These are phyloP conservation scores for Cyberlindnera petersonii DNA, from an alignment of 805 yeast species.

Conservation along the genomic window DNA sequence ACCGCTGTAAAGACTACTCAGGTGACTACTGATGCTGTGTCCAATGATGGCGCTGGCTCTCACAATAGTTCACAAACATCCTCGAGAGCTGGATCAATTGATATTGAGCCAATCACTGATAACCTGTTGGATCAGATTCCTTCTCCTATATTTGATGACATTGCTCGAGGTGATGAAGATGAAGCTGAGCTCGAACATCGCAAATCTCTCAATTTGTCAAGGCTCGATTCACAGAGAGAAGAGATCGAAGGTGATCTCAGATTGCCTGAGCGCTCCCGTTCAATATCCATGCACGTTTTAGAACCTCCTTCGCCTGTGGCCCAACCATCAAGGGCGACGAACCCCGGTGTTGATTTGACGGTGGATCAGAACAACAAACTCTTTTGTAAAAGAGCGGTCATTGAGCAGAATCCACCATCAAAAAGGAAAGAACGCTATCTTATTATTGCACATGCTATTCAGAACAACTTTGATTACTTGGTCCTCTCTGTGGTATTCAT, in stretches of 20 bases:
- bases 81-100: conserved; percentile 9
- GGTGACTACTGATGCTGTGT: conserved; percentile 1
- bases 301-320: conserved; percentile 21
- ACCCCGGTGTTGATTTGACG: conserved; percentile 15
- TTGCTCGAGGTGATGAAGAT: conserved; percentile 27
- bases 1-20: conserved; percentile 11
- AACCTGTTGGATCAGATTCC: conserved; percentile 15
- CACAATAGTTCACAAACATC: neutral
- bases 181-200: conserved; percentile 21
- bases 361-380: conserved; percentile 15
- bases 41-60: conserved; percentile 1
- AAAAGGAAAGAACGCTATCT: conserved; percentile 19
- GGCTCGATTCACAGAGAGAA: conserved; percentile 5
- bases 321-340: conserved; percentile 10
- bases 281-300: neutral
- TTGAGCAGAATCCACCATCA: conserved; percentile 16
- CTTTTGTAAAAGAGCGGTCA: conserved; percentile 21
- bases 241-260: conserved; percentile 1
- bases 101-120: neutral
- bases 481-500: conserved; percentile 45
- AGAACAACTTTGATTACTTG: conserved; percentile 52
- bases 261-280: neutral
- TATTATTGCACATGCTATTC: conserved; percentile 34
- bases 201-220: conserved; percentile 13
- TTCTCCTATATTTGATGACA: conserved; percentile 16